phyloP scores from a whole-genome alignment of 257 asterid species.

The Nemophila menziesii region DNA sequence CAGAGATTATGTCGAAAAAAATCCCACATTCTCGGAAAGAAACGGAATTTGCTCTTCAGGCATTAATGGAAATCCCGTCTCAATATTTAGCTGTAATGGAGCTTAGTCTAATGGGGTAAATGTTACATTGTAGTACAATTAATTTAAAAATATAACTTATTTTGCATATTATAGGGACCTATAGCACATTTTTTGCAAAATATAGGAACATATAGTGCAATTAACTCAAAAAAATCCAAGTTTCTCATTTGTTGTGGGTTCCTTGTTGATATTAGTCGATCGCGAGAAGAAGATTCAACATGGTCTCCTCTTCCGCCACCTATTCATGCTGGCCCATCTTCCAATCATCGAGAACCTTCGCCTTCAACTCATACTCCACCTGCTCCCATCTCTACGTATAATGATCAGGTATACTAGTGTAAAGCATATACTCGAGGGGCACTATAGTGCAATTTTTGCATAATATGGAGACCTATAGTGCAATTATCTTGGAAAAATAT shows the following conservation, averaged over 20 bases:
- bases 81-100: constrained; percentile 92
- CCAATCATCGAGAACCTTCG: constrained; percentile 32
- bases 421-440: too few relatives aligned
- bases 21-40: constrained; percentile 66
- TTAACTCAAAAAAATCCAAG: too few relatives aligned
- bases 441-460: too few relatives aligned
- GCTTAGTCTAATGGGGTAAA: constrained; percentile 82
- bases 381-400: constrained; percentile 23
- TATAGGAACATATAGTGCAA: too few relatives aligned
- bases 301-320: constrained; percentile 90
- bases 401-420: constrained; percentile 66
- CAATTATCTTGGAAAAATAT: too few relatives aligned
- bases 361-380: constrained; percentile 31
- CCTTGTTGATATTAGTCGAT: constrained; percentile 27
- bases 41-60: constrained; percentile 87
- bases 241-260: background rate
- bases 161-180: too few relatives aligned
- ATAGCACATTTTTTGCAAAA: too few relatives aligned
- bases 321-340: constrained; percentile 25
- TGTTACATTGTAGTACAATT: background rate
- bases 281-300: constrained; percentile 36
- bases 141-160: too few relatives aligned
- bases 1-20: constrained; percentile 77
- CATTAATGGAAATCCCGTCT: constrained; percentile 88
- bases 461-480: too few relatives aligned